Evolutionary conservation across 2,329 filamentous ascomycete genomes (phyloP).

Genomic region (Aspergillus sp.): DNA sequence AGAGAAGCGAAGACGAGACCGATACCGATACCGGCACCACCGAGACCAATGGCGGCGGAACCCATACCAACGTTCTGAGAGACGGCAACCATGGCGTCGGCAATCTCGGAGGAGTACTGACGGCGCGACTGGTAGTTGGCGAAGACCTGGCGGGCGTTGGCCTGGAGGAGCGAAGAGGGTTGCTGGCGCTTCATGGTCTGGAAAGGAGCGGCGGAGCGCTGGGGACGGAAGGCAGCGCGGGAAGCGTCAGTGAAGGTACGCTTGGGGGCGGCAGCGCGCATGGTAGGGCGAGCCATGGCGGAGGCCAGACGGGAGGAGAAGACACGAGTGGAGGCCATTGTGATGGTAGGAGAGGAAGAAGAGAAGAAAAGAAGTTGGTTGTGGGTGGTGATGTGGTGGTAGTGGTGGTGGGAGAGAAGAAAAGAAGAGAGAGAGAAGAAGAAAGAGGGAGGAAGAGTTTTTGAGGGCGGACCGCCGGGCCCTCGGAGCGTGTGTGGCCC

Average conservation of each 20-base stretch:
- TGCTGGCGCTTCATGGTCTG: constrained; percentile 70
- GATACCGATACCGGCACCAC: constrained; percentile 90
- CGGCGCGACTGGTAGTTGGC: constrained; percentile 55
- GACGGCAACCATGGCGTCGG: constrained; percentile 76
- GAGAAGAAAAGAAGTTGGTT: constrained; percentile 32
- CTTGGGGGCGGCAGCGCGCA: constrained; percentile 61
- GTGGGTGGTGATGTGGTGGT: constrained; percentile 18
- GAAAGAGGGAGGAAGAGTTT: constrained; percentile 21
- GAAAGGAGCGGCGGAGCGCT: constrained; percentile 47
- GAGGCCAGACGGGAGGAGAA: constrained; percentile 65
- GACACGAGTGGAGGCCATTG: constrained; percentile 73
- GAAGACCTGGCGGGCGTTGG: constrained; percentile 55
- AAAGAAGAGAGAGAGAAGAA: constrained; percentile 17
- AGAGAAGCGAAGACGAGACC: constrained; percentile 89
- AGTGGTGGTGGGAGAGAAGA: constrained; percentile 4
- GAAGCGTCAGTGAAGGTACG: constrained; percentile 54
- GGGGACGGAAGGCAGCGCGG: constrained; percentile 37
- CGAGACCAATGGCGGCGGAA: constrained; percentile 82
- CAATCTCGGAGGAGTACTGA: constrained; percentile 81
- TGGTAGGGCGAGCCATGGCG: constrained; percentile 62
- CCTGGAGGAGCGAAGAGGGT: constrained; percentile 57
- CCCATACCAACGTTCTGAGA: constrained; percentile 88
- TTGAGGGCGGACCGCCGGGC: neutral
- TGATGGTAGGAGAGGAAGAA: constrained; percentile 40
- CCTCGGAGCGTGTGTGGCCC: neutral